Evolutionary conservation across 2,329 filamentous ascomycete species (phyloP).

Genomic region (Diaporthe vexans): DNA sequence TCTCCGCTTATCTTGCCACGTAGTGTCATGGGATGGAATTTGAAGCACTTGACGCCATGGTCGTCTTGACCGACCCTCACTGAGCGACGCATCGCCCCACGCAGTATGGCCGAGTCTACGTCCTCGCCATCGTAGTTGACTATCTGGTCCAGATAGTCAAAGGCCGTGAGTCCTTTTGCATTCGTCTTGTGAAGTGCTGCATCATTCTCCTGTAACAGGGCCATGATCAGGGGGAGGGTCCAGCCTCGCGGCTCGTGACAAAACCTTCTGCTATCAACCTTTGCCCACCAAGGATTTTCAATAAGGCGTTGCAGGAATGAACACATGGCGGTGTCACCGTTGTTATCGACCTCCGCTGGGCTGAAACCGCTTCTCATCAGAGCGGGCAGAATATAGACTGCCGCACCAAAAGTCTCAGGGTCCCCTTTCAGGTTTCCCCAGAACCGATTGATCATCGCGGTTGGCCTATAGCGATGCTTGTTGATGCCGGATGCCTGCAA

Average conservation of each 20-base stretch:
- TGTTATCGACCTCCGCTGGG: neutral
- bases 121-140: neutral
- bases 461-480: neutral
- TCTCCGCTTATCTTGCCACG: neutral
- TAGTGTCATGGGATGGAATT: neutral
- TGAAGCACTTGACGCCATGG: neutral
- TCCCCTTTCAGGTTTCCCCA: neutral
- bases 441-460: neutral
- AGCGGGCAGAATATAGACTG: neutral
- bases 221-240: neutral
- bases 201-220: slow-evolving; percentile 1
- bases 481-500: neutral
- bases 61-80: neutral
- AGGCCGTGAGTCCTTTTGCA: neutral
- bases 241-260: neutral
- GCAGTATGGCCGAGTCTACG: neutral
- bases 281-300: neutral
- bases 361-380: neutral
- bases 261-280: neutral
- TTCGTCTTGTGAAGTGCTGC: neutral
- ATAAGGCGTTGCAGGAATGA: neutral
- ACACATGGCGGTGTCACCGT: slow-evolving; percentile 10
- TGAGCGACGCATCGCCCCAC: neutral
- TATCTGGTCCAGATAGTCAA: neutral
- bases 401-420: no score